A percentile compares a stretch with the other conserved stretches of the same genome.
Conservation (phyloP, 1,139 yeast species). For the Yamadazyma sp. region DNA sequence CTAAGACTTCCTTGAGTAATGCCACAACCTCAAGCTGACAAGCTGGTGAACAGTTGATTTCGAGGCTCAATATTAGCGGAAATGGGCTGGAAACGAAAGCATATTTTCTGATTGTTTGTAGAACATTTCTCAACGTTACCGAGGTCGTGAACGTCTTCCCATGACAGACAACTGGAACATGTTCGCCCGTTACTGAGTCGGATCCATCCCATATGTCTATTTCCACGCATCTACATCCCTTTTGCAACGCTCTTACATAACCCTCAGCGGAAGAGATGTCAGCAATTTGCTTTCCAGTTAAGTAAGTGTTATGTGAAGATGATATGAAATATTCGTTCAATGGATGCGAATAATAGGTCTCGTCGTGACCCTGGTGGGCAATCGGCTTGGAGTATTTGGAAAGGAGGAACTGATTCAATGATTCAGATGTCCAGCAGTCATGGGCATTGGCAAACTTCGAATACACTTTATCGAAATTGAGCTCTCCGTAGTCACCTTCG, state of each 20-base stretch:
- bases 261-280: conserved; percentile 92
- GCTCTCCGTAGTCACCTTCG: conserved; percentile 36
- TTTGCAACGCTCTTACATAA: conserved; percentile 81
- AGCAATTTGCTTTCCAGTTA: conserved; percentile 85
- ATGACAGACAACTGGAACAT: conserved; percentile 78
- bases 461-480: conserved; percentile 36
- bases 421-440: conserved; percentile 44
- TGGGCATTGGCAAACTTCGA: conserved; percentile 38
- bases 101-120: conserved; percentile 72
- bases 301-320: conserved; percentile 92
- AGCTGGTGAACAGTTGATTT: conserved; percentile 68
- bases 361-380: conserved; percentile 20
- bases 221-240: conserved; percentile 92
- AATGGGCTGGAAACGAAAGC: conserved; percentile 82
- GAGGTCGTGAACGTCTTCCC: conserved; percentile 81
- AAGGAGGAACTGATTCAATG: conserved; percentile 50
- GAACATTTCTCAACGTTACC: conserved; percentile 67
- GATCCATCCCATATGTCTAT: conserved; percentile 94
- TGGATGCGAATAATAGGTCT: conserved; percentile 60
- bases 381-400: conserved; percentile 47
- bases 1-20: conserved; percentile 56
- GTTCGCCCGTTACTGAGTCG: conserved; percentile 30
- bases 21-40: conserved; percentile 62
- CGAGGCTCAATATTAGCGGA: conserved; percentile 87
- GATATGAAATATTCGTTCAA: conserved; percentile 84